Percentiles rank a stretch among this genome's conserved stretches.
Evolutionary conservation across 208 protist species (phyloP).

Genomic region (Leishmania guyanensis): DNA sequence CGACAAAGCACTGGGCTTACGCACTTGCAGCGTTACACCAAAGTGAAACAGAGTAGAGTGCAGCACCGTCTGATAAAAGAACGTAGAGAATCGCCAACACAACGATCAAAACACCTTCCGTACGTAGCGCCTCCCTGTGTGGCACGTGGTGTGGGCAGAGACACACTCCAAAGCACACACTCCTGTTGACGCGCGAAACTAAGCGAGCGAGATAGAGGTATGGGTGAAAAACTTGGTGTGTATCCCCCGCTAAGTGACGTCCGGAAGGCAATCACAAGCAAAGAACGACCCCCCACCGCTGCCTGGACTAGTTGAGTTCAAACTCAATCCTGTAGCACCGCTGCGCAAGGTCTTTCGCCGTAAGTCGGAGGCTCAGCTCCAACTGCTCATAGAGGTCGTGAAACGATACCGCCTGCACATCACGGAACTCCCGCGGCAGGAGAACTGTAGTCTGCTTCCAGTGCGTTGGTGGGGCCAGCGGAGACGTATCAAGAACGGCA

Average conservation of each 20-base stretch:
- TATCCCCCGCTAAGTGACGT: not conserved
- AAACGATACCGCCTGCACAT: conserved; percentile 44
- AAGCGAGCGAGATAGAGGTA: not conserved
- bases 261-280: not conserved
- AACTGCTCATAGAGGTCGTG: conserved; percentile 24
- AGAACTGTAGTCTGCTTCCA: conserved; percentile 92
- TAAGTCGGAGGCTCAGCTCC: conserved; percentile 36
- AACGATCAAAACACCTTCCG: not conserved
- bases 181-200: not conserved
- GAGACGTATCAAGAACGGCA: conserved; percentile 57
- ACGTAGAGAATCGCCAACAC: not conserved
- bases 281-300: not conserved
- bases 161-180: not conserved
- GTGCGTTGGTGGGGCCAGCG: conserved; percentile 62
- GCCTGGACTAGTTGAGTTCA: conserved; percentile 40
- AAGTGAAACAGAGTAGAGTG: not conserved
- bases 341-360: conserved; percentile 23
- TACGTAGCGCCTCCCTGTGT: not conserved
- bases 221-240: not conserved
- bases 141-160: not conserved
- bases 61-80: not conserved
- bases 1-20: not conserved
- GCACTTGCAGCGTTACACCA: not conserved
- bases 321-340: conserved; percentile 68
- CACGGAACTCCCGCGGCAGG: conserved; percentile 47